phyloP scores from a whole-genome alignment of 768 basidiomycete genomes.

The Coprinellus aureogranulatus region DNA sequence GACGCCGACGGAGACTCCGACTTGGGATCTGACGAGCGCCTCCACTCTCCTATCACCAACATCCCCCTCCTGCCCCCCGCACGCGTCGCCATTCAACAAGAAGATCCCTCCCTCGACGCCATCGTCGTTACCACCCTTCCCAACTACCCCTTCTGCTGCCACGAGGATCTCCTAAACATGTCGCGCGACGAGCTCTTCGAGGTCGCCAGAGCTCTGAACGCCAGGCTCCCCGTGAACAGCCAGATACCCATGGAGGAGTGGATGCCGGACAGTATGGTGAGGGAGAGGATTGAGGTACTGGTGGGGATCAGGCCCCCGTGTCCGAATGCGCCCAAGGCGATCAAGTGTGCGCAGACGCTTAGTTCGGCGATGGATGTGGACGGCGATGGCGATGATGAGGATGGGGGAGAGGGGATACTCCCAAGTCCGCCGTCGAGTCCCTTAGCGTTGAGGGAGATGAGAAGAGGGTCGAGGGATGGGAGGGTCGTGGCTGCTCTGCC shows the following conservation, averaged over 20 bases:
- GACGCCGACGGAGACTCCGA: too few species aligned
- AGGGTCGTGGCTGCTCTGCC: neutral
- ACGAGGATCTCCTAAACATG: constrained; percentile 72
- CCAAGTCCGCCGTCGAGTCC: constrained; percentile 37
- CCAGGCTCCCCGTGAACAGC: constrained; percentile 49
- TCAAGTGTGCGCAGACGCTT: constrained; percentile 11
- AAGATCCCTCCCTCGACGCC: constrained; percentile 49
- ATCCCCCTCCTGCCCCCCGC: constrained; percentile 15
- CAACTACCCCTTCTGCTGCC: constrained; percentile 65
- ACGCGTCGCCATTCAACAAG: constrained; percentile 60
- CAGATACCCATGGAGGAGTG: constrained; percentile 40
- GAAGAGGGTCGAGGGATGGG: neutral
- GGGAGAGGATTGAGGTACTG: constrained; percentile 54
- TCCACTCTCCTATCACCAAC: neutral
- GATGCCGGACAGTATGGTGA: constrained; percentile 41
- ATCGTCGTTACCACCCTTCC: constrained; percentile 63
- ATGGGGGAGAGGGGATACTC: constrained; percentile 10
- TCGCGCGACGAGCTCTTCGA: constrained; percentile 46
- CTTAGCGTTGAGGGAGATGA: constrained; percentile 24
- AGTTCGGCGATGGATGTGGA: constrained; percentile 4
- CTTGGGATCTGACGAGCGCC: neutral
- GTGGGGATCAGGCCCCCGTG: constrained; percentile 51
- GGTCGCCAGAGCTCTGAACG: constrained; percentile 57
- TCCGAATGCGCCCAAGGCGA: constrained; percentile 37
- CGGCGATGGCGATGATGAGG: constrained; percentile 1